Evolutionary conservation across 108 stramenopile genomes (phyloP).

Genomic region (Pseudonitzschia multistriata): DNA sequence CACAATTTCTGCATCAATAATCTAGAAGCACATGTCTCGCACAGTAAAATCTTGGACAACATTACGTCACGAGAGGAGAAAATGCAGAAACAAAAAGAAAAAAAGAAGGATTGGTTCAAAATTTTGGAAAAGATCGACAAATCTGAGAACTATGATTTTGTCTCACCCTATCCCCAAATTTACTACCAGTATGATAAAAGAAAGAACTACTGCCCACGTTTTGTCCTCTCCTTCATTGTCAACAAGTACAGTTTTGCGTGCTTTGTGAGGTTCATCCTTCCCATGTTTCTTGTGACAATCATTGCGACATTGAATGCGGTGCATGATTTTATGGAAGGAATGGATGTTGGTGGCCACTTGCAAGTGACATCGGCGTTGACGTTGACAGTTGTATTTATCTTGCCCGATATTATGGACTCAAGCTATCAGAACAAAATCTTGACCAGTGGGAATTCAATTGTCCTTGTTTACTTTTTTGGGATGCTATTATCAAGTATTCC

Average conservation of each 20-base stretch:
- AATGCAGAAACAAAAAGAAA: neutral
- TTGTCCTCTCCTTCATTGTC: neutral
- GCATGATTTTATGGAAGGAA: neutral
- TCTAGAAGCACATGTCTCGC: too few relatives aligned
- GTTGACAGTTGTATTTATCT: neutral
- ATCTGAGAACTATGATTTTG: neutral
- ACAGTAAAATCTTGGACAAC: neutral
- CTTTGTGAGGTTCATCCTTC: neutral
- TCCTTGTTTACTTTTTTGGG: too few relatives aligned
- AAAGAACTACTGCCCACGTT: conserved; percentile 7
- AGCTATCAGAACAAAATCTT: too few relatives aligned
- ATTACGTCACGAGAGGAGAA: neutral
- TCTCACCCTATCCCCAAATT: conserved; percentile 8
- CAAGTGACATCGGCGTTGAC: neutral
- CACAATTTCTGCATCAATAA: conserved; percentile 2
- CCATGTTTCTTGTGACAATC: neutral
- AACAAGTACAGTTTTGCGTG: neutral
- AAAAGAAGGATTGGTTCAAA: neutral
- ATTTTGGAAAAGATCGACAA: conserved; percentile 10
- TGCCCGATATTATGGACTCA: neutral
- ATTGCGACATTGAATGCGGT: neutral
- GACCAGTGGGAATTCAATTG: too few relatives aligned
- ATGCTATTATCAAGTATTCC: too few relatives aligned
- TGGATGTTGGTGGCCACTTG: neutral
- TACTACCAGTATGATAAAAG: conserved; percentile 1